Percentiles rank a stretch among this genome's conserved stretches.
Conservation (phyloP, 208 protist species). For the Trypanosoma platydactyli region DNA sequence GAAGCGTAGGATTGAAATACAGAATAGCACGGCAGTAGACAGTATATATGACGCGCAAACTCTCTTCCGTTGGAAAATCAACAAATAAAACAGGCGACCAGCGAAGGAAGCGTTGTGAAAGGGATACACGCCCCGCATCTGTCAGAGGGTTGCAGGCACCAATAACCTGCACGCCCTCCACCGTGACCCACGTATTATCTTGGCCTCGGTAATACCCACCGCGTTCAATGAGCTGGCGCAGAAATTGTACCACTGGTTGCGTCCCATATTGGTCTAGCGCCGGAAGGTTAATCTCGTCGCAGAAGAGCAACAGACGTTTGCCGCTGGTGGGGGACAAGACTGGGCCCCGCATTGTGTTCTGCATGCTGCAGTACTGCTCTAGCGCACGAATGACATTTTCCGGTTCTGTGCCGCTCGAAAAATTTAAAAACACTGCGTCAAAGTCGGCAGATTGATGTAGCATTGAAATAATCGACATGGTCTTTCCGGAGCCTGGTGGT, state of each 20-base stretch:
- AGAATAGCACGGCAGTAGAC: conserved; percentile 97
- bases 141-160: conserved; percentile 98
- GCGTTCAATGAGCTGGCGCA: conserved; percentile 98
- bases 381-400: conserved; percentile 97
- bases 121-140: conserved; percentile 96
- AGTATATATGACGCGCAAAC: conserved; percentile 98
- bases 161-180: conserved; percentile 97
- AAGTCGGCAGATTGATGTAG: conserved; percentile 92
- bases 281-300: conserved; percentile 99
- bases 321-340: conserved; percentile 88
- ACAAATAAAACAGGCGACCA: conserved; percentile 98
- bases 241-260: conserved; percentile 97
- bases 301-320: conserved; percentile 98
- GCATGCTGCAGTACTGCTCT: conserved; percentile 96
- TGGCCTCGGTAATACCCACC: conserved; percentile 94
- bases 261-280: conserved; percentile 97
- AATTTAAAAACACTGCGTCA: conserved; percentile 97
- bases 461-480: conserved; percentile 96
- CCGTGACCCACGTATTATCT: conserved; percentile 93
- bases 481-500: conserved; percentile 98
- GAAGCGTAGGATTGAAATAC: conserved; percentile 58
- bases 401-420: conserved; percentile 96
- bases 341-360: conserved; percentile 88
- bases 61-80: conserved; percentile 96
- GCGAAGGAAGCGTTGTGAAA: conserved; percentile 96